Evolutionary conservation across 2,329 filamentous ascomycete genomes (phyloP).

Genomic region (Alternaria arbusti): DNA sequence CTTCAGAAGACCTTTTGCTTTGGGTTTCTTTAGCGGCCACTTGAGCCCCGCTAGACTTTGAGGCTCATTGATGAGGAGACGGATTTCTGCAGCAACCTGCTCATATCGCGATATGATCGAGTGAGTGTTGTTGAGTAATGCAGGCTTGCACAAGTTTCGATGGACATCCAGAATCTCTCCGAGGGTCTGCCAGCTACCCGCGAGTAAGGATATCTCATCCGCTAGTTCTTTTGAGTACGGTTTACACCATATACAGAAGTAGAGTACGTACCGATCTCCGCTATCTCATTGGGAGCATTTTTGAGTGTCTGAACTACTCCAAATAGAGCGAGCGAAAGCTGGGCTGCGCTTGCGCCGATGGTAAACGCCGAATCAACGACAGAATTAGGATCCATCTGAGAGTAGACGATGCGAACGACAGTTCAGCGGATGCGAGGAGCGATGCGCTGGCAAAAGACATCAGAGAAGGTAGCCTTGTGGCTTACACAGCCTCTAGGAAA

Average conservation of each 20-base stretch:
- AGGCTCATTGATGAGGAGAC: constrained; percentile 2
- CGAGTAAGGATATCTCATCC: constrained; percentile 3
- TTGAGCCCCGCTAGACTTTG: constrained; percentile 18
- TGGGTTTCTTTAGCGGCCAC: constrained; percentile 22
- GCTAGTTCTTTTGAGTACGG: neutral
- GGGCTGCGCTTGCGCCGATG: constrained; percentile 20
- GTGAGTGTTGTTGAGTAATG: neutral
- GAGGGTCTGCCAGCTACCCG: constrained; percentile 2
- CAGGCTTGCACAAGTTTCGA: neutral
- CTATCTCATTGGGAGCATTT: constrained; percentile 23
- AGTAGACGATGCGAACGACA: neutral
- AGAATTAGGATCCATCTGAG: constrained; percentile 9
- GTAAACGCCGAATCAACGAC: constrained; percentile 16
- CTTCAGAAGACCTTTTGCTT: constrained; percentile 22
- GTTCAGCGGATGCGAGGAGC: neutral
- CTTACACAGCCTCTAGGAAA: constrained; percentile 11
- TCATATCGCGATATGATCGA: neutral
- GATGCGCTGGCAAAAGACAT: neutral
- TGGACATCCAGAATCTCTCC: neutral
- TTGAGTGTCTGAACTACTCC: constrained; percentile 21
- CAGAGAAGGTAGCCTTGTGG: neutral
- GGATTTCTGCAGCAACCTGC: neutral
- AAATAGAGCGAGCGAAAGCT: constrained; percentile 24
- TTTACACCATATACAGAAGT: neutral
- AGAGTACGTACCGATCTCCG: constrained; percentile 14